A percentile compares a stretch with the other conserved stretches of the same genome.
These are phyloP conservation scores for Paramyrothecium roridum DNA, from an alignment of 2,329 filamentous ascomycete genomes.

Conservation along the genomic window DNA sequence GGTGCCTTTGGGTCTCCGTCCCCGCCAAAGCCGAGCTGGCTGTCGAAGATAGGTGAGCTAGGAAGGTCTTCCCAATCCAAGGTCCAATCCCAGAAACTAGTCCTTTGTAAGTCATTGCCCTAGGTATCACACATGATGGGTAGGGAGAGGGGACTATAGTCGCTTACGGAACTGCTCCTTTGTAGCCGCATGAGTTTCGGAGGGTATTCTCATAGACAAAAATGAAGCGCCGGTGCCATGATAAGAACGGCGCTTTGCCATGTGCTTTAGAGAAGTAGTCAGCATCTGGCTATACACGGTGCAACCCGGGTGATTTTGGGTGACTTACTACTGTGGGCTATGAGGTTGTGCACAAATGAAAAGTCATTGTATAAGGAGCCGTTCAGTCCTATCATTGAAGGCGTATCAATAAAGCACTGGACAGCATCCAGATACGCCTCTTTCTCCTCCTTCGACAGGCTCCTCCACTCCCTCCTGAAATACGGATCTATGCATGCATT, in stretches of 20 bases:
- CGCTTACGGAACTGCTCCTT: conserved; percentile 8
- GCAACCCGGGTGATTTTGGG: background rate
- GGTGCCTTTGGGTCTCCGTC: conserved; percentile 6
- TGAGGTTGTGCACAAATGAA: conserved; percentile 10
- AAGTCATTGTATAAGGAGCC: conserved; percentile 11
- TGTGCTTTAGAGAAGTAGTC: conserved; percentile 2
- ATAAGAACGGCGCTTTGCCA: conserved; percentile 9
- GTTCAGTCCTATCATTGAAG: conserved; percentile 8
- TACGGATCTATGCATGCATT: conserved; percentile 3
- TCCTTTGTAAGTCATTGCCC: background rate
- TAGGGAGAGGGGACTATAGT: background rate
- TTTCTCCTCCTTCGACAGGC: conserved; percentile 7
- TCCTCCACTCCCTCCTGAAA: conserved; percentile 8
- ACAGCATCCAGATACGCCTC: conserved; percentile 8
- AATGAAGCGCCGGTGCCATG: conserved; percentile 12
- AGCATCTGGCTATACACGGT: background rate
- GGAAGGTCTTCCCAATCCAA: conserved; percentile 12
- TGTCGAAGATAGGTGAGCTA: conserved; percentile 10
- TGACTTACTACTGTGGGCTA: conserved; percentile 11
- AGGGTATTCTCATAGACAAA: conserved; percentile 9
- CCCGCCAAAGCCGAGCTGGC: conserved; percentile 10
- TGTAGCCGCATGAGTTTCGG: conserved; percentile 5
- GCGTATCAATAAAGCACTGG: conserved; percentile 10
- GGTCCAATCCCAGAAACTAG: conserved; percentile 8
- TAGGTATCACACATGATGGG: background rate